phyloP scores from a whole-genome alignment of 805 yeast genomes.

The Ogataea populi-albae region DNA sequence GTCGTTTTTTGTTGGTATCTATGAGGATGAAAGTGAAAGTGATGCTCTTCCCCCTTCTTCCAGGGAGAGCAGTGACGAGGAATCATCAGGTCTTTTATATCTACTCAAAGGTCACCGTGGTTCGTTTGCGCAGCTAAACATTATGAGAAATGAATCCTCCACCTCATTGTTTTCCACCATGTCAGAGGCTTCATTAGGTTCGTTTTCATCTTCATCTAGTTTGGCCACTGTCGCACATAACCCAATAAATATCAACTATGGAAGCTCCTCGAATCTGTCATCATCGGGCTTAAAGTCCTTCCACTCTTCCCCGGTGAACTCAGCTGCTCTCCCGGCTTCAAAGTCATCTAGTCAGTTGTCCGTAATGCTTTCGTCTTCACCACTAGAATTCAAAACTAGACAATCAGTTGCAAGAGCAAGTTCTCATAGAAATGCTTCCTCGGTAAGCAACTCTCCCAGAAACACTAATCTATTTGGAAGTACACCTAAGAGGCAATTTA shows the following conservation, averaged over 20 bases:
- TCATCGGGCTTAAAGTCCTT: constrained; percentile 10
- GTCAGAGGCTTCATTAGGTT: constrained; percentile 26
- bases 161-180: constrained; percentile 31
- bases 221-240: constrained; percentile 12
- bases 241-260: constrained; percentile 21
- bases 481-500: constrained; percentile 11
- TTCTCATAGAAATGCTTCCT: constrained; percentile 24
- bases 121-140: constrained; percentile 33
- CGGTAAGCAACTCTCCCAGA: constrained; percentile 29
- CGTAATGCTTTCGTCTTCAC: constrained; percentile 23
- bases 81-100: constrained; percentile 23
- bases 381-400: constrained; percentile 25
- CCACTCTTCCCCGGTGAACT: constrained; percentile 11
- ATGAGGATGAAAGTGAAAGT: constrained; percentile 29
- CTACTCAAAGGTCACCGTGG: constrained; percentile 35
- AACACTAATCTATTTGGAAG: constrained; percentile 17
- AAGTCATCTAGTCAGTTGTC: constrained; percentile 16
- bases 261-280: constrained; percentile 5
- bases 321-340: constrained; percentile 8
- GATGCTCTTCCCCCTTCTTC: constrained; percentile 1
- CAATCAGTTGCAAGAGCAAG: constrained; percentile 22
- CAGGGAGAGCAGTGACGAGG: constrained; percentile 14
- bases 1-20: constrained; percentile 40
- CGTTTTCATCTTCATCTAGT: constrained; percentile 22
- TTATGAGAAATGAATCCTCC: constrained; percentile 24